phyloP scores from a whole-genome alignment of 306 rosid species.

The Trichosanthes cucumerina region DNA sequence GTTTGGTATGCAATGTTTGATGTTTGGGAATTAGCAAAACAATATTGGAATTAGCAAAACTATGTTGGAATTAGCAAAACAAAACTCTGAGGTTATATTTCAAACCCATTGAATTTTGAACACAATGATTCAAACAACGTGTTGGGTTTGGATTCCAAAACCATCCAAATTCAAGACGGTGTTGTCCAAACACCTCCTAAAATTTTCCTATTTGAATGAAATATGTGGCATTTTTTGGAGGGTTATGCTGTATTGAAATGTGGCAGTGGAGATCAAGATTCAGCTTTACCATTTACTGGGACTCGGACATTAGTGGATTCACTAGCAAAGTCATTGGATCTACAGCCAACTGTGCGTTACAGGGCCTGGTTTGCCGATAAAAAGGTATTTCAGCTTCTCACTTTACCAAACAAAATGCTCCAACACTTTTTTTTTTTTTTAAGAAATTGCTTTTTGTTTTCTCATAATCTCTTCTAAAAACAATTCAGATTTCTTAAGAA shows the following conservation, averaged over 20 bases:
- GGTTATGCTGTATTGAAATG: neutral
- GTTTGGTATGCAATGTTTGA: no score
- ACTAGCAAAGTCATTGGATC: conserved; percentile 46
- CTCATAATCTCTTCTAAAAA: neutral
- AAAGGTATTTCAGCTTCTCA: conserved; percentile 28
- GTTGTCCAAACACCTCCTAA: no score
- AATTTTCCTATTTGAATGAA: no score
- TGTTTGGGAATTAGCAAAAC: no score
- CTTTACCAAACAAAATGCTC: neutral
- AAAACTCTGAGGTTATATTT: no score
- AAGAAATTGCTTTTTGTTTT: neutral
- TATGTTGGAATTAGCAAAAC: no score
- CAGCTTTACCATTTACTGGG: conserved; percentile 83
- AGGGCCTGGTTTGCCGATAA: conserved; percentile 84
- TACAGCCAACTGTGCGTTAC: conserved; percentile 55
- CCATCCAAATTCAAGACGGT: no score
- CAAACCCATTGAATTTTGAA: no score
- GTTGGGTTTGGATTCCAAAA: no score
- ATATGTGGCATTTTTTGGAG: neutral
- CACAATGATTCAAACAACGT: no score
- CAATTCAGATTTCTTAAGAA: no score
- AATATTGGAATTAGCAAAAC: no score
- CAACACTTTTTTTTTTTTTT: neutral
- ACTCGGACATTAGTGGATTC: conserved; percentile 65
- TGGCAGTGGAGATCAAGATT: conserved; percentile 92